These are phyloP conservation scores for Panus rudis DNA, from an alignment of 768 basidiomycete species.

Conservation along the genomic window DNA sequence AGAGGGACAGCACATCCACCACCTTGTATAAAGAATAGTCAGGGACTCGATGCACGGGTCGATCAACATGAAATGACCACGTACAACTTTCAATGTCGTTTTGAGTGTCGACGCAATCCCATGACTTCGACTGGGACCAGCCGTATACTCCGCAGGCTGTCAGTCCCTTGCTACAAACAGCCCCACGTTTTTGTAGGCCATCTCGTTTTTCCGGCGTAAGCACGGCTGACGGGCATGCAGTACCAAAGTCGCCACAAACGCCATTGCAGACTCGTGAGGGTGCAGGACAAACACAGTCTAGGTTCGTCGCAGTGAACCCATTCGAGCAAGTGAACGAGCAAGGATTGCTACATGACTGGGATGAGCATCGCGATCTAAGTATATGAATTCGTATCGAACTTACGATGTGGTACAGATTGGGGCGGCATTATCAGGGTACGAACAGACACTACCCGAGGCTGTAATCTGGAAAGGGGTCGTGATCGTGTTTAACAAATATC, in stretches of 20 bases:
- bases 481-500: too few relatives aligned
- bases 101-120: constrained; percentile 42
- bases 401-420: constrained; percentile 30
- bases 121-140: constrained; percentile 23
- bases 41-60: background rate
- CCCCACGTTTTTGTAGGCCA: constrained; percentile 17
- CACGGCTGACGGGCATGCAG: constrained; percentile 21
- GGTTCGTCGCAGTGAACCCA: constrained; percentile 28
- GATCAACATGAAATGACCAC: constrained; percentile 15
- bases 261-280: constrained; percentile 41
- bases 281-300: constrained; percentile 33
- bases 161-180: constrained; percentile 28
- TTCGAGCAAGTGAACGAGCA: constrained; percentile 40
- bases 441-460: too few relatives aligned
- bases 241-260: constrained; percentile 27
- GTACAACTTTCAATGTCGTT: constrained; percentile 45
- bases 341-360: constrained; percentile 26
- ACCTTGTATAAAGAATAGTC: constrained; percentile 23
- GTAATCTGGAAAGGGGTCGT: too few relatives aligned
- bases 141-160: constrained; percentile 38
- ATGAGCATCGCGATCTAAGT: too few relatives aligned
- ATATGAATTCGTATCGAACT: too few relatives aligned
- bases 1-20: constrained; percentile 38
- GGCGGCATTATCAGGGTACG: constrained; percentile 33
- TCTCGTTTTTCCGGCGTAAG: constrained; percentile 19